These are phyloP conservation scores for Salix caprea DNA, from an alignment of 345 rosid genomes.

Conservation along the genomic window DNA sequence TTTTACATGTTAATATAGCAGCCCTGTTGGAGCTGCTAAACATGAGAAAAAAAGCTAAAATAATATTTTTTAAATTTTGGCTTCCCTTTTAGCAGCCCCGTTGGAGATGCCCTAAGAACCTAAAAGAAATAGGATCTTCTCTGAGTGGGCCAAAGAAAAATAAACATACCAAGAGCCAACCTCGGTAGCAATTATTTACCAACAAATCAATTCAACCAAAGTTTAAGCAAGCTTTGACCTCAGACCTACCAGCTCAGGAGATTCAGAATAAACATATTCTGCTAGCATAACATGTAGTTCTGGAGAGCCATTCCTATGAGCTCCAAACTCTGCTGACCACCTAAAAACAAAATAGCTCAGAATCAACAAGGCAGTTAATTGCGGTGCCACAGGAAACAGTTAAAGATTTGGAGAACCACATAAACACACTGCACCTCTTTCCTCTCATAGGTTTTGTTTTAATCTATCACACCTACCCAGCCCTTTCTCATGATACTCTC, in stretches of 20 bases:
- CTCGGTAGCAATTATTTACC: background rate
- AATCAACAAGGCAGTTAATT: conserved; percentile 4
- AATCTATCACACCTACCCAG: background rate
- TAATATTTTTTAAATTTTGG: no score
- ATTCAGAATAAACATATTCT: conserved; percentile 80
- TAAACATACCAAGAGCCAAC: background rate
- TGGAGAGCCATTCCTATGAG: conserved; percentile 60
- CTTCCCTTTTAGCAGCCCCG: no score
- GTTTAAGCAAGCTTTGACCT: conserved; percentile 1
- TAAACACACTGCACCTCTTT: background rate
- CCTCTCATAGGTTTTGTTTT: background rate
- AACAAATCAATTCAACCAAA: background rate
- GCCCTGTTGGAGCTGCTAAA: no score
- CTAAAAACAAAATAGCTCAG: conserved; percentile 36
- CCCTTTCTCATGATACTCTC: background rate
- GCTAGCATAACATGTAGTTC: conserved; percentile 80
- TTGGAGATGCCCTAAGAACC: background rate
- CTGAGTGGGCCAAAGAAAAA: background rate
- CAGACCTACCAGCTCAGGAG: conserved; percentile 78
- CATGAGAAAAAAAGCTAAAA: no score
- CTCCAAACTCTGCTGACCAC: conserved; percentile 91
- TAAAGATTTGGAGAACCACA: background rate
- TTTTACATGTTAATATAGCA: no score
- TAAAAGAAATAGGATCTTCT: background rate
- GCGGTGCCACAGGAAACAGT: background rate